A percentile compares a stretch with the other conserved stretches of the same genome.
Evolutionary conservation across 2,329 filamentous ascomycete genomes (phyloP).

Genomic region (Aspergillus latus): DNA sequence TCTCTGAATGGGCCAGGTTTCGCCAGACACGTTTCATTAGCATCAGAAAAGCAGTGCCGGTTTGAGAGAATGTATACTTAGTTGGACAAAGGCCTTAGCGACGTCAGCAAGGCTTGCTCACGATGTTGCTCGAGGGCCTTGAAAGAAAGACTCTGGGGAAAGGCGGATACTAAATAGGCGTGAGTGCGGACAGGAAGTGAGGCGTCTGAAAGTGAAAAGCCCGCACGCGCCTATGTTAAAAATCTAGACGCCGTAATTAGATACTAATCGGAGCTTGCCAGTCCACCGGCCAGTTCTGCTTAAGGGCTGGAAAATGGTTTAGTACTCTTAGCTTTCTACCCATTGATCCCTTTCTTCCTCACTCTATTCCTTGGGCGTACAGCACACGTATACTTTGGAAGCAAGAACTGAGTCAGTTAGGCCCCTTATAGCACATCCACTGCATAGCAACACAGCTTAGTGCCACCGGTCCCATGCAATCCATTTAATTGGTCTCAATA

Average conservation of each 20-base stretch:
- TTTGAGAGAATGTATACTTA: background rate
- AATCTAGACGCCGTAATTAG: no score
- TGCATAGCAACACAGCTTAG: constrained; percentile 2
- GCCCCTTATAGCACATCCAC: background rate
- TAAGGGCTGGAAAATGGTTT: no score
- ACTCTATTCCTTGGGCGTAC: no score
- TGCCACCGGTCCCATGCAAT: constrained; percentile 23
- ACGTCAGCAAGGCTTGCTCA: background rate
- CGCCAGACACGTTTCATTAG: background rate
- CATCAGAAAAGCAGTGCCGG: background rate
- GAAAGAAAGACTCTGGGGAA: no score
- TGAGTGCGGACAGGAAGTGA: no score
- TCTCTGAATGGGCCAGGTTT: background rate
- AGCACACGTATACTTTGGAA: background rate
- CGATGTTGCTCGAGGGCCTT: background rate
- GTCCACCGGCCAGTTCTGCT: no score
- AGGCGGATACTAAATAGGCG: no score
- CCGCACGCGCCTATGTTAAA: no score
- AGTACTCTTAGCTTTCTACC: no score
- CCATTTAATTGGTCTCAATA: constrained; percentile 25
- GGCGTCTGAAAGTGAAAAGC: no score
- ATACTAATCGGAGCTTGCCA: no score
- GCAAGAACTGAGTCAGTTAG: background rate
- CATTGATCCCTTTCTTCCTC: no score
- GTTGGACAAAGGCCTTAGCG: background rate